Base-by-base conservation (phyloP, 345 rosid species). In the Populus ilicifolia region DNA sequence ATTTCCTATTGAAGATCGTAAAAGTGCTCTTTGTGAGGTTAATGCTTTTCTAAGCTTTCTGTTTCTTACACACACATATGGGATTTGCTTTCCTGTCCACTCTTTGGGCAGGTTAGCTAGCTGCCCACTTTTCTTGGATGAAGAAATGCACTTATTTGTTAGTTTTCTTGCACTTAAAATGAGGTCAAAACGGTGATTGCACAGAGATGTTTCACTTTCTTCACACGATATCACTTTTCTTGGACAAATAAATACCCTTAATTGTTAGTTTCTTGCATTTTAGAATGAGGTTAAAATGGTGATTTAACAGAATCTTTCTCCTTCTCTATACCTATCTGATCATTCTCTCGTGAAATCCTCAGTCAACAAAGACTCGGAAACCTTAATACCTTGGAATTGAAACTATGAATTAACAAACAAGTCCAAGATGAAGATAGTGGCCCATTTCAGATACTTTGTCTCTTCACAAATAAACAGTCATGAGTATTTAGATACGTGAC, bases 1-100 rank as follows among this genome's bases (percentile, higher is more conserved):
- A 72, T 96, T 96, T 89, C 98, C 98, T 44, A 90, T 89, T 70
- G 99, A 96, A 89, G 99, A 96, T 86, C 91, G 98, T 72, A 93
- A 96, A 86, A 84, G 86, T 87, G 96, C 97, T 80, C 92, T 96
- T 61, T 84, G 90, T 80, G 99, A 96, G 99, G 99, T 95, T 78
- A 52, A 56, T 79, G 52, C 73, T 68, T 71, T 73, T 56, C 50
- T 74, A 25, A 59, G 25, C 68, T 70, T 39, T 75, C 23, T 67
- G 23, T 14, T 44, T 20, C 41, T 76, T 76, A 25, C 64, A 59
- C 29, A 23, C 61, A 21, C 27, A n/a, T 13, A 23, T n/a, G 16
- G 29, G 29, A 59, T 59, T 10, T 23, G 64, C 64, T 59, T 59
- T 59, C 64, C 13, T 23, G 64, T 59, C 64, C 64, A 3, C 5